A percentile compares a stretch with the other conserved stretches of the same genome.
Evolutionary conservation across 805 yeast species (phyloP).

Genomic region (Ogataea parapolymorpha): DNA sequence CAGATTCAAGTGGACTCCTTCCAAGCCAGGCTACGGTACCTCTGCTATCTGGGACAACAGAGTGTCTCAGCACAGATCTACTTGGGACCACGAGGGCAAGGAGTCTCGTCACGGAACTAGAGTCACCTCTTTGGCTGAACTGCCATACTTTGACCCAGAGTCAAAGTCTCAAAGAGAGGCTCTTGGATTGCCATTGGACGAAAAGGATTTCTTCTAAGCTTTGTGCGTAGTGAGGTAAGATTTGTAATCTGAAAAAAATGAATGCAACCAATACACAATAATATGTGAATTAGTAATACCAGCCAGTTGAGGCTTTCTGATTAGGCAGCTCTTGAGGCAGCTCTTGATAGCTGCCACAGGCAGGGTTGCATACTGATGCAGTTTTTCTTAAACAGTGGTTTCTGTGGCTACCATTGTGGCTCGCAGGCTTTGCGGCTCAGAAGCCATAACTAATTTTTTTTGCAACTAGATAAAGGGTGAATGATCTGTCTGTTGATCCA

Average conservation of each 20-base stretch:
- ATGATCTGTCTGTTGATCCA: not conserved
- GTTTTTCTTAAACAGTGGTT: not conserved
- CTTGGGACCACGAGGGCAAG: slow-evolving; percentile 40
- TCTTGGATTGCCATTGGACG: slow-evolving; percentile 34
- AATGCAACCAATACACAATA: not conserved
- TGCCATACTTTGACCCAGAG: slow-evolving; percentile 47
- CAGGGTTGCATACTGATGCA: too few species aligned
- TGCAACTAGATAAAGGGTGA: not conserved
- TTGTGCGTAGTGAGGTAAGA: not conserved
- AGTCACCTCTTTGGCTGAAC: slow-evolving; percentile 51
- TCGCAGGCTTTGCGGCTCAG: slow-evolving; percentile 1
- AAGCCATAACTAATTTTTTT: not conserved
- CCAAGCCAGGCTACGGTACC: slow-evolving; percentile 39
- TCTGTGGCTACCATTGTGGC: slow-evolving; percentile 1
- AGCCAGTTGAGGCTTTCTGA: not conserved
- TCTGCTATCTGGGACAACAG: slow-evolving; percentile 51
- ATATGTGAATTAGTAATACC: not conserved
- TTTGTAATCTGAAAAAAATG: not conserved
- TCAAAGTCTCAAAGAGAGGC: slow-evolving; percentile 54
- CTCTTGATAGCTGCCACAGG: too few species aligned
- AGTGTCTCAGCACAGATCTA: slow-evolving; percentile 42
- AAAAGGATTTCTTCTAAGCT: slow-evolving; percentile 3
- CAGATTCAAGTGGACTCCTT: slow-evolving; percentile 44
- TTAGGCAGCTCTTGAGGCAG: not conserved
- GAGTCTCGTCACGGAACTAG: slow-evolving; percentile 52